A percentile compares a stretch with the other conserved stretches of the same genome.
Evolutionary conservation across 2,329 filamentous ascomycete genomes (phyloP).

Genomic region (Rutstroemia sp.): DNA sequence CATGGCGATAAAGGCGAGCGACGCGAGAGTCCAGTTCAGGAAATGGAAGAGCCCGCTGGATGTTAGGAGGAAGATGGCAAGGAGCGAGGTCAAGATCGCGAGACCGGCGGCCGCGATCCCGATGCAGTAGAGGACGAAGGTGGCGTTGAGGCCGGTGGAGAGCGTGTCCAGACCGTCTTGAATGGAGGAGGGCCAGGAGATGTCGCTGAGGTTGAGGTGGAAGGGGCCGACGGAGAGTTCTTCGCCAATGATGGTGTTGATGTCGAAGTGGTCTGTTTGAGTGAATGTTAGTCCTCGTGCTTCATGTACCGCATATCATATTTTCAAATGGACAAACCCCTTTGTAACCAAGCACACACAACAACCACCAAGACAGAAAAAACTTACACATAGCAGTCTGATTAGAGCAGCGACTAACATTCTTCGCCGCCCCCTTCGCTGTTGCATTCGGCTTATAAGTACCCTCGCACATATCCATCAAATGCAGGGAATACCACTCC

Average conservation of each 20-base stretch:
- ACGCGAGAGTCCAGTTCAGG: slow-evolving; percentile 41
- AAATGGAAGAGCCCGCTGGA: slow-evolving; percentile 36
- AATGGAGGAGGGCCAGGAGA: slow-evolving; percentile 51
- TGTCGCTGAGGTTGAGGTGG: slow-evolving; percentile 40
- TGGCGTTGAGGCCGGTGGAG: slow-evolving; percentile 40
- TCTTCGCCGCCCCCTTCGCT: slow-evolving; percentile 36
- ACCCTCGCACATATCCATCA: slow-evolving; percentile 53
- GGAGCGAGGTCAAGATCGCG: slow-evolving; percentile 38
- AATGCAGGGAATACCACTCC: slow-evolving; percentile 54
- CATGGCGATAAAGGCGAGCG: slow-evolving; percentile 44
- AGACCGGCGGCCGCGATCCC: slow-evolving; percentile 45
- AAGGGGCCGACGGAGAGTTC: slow-evolving; percentile 37
- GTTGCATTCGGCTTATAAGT: slow-evolving; percentile 30
- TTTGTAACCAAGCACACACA: too few species aligned
- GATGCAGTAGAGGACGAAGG: slow-evolving; percentile 53
- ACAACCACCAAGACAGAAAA: neutral
- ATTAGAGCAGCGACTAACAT: slow-evolving; percentile 48
- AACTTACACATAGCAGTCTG: slow-evolving; percentile 41
- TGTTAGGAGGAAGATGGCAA: slow-evolving; percentile 33
- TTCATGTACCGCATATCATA: too few species aligned
- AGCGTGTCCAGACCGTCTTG: slow-evolving; percentile 45
- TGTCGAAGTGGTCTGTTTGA: slow-evolving; percentile 42
- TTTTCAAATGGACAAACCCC: too few species aligned
- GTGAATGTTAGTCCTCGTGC: neutral
- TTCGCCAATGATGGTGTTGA: slow-evolving; percentile 39